A percentile compares a stretch with the other conserved stretches of the same genome.
Evolutionary conservation across 2,329 filamentous ascomycete genomes (phyloP).

Genomic region (Cadophora sp.): DNA sequence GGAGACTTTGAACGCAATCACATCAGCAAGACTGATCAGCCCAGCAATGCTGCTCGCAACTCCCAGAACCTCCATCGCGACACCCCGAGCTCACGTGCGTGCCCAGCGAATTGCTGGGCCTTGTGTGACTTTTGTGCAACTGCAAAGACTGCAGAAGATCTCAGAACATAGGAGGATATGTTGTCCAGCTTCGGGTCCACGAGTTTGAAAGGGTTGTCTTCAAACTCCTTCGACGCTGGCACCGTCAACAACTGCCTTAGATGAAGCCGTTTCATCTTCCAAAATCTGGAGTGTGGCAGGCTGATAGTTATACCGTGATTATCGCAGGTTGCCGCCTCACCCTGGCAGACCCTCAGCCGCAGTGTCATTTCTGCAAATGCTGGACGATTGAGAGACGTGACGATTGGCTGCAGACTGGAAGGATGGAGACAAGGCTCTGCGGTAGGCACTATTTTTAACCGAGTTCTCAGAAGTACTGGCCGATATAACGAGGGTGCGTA

Average conservation of each 20-base stretch:
- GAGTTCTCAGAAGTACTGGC: not conserved
- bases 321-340: not conserved
- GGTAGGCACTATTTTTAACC: not conserved
- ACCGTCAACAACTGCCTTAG: not conserved
- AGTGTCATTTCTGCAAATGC: not conserved
- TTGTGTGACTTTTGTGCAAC: not conserved
- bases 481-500: not conserved
- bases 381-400: not conserved
- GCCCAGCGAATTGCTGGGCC: not conserved
- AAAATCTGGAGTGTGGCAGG: not conserved
- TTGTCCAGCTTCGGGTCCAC: not conserved
- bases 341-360: not conserved
- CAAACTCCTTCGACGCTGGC: not conserved
- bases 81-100: not conserved
- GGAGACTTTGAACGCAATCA: conserved; percentile 24
- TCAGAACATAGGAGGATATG: too few relatives aligned
- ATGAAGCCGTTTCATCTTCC: not conserved
- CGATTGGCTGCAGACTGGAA: conserved; percentile 9
- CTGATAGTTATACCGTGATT: conserved; percentile 7
- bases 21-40: conserved; percentile 26
- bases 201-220: too few relatives aligned
- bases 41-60: conserved; percentile 26
- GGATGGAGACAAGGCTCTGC: conserved; percentile 6
- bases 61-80: conserved; percentile 22
- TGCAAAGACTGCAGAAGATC: too few relatives aligned